A percentile compares a stretch with the other conserved stretches of the same genome.
Evolutionary conservation across 2,329 filamentous ascomycete species (phyloP).

Genomic region (Lachnellula arida): DNA sequence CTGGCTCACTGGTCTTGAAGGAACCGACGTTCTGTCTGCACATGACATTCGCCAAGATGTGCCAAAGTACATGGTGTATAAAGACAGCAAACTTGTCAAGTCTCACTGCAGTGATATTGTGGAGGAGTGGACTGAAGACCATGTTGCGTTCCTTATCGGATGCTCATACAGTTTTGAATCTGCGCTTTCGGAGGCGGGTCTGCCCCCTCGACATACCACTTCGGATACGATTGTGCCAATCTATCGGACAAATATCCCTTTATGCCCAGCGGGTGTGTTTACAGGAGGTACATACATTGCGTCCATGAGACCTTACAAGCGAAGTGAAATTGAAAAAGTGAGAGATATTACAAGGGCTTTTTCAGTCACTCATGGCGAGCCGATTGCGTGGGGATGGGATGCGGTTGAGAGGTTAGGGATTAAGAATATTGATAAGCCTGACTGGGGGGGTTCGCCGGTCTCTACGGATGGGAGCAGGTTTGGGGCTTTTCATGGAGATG

Average conservation of each 20-base stretch:
- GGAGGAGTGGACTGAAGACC: slow-evolving; percentile 50
- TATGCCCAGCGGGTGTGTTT: slow-evolving; percentile 56
- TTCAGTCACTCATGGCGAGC: slow-evolving; percentile 56
- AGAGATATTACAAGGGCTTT: slow-evolving; percentile 52
- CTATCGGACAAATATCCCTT: slow-evolving; percentile 53
- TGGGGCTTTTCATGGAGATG: slow-evolving; percentile 30
- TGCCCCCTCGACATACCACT: slow-evolving; percentile 47
- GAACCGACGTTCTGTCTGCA: slow-evolving; percentile 34
- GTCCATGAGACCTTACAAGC: slow-evolving; percentile 57
- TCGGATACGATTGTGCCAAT: slow-evolving; percentile 52
- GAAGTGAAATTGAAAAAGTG: slow-evolving; percentile 46
- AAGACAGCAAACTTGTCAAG: slow-evolving; percentile 39
- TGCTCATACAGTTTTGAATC: slow-evolving; percentile 61
- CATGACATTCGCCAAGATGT: slow-evolving; percentile 55
- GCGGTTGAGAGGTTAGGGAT: slow-evolving; percentile 49
- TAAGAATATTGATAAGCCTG: slow-evolving; percentile 43
- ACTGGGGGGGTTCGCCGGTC: slow-evolving; percentile 52
- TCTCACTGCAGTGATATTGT: slow-evolving; percentile 40
- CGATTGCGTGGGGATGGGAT: slow-evolving; percentile 61
- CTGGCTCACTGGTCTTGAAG: slow-evolving; percentile 29
- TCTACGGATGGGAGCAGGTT: slow-evolving; percentile 36
- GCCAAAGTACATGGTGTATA: slow-evolving; percentile 55
- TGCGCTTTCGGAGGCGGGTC: slow-evolving; percentile 46
- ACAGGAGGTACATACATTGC: slow-evolving; percentile 51
- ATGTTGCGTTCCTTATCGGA: slow-evolving; percentile 59